A percentile compares a stretch with the other conserved stretches of the same genome.
These are phyloP conservation scores for Rhodotorula glutinis DNA, from an alignment of 1,284 basidiomycete genomes.

Conservation along the genomic window DNA sequence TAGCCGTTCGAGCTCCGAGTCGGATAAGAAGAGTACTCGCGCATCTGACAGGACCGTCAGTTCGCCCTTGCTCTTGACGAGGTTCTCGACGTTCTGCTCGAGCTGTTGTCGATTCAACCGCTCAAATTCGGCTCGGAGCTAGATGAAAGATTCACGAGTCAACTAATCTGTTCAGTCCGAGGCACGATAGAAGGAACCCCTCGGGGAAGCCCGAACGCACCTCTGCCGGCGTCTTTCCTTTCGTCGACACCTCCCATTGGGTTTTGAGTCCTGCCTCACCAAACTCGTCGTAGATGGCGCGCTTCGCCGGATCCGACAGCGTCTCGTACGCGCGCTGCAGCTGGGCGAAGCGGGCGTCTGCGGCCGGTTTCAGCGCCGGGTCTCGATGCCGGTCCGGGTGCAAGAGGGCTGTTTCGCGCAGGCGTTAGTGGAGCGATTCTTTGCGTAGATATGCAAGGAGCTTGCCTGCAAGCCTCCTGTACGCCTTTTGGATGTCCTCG, in stretches of 20 bases:
- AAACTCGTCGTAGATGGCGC: conserved; percentile 72
- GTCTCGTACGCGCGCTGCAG: conserved; percentile 63
- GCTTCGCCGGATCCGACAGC: conserved; percentile 67
- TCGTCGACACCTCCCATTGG: conserved; percentile 52
- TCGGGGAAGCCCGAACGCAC: too few relatives aligned
- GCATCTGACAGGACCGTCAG: conserved; percentile 35
- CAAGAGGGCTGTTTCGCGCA: conserved; percentile 56
- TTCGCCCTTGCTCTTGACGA: conserved; percentile 53
- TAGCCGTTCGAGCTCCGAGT: conserved; percentile 21
- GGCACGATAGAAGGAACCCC: too few relatives aligned
- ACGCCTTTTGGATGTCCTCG: conserved; percentile 36
- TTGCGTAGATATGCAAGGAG: not conserved
- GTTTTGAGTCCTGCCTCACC: conserved; percentile 61
- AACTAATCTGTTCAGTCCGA: not conserved
- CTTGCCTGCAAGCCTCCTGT: conserved; percentile 37
- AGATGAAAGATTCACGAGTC: not conserved
- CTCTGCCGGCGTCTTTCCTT: conserved; percentile 56
- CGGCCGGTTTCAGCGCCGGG: conserved; percentile 58
- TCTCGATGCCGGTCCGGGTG: conserved; percentile 80
- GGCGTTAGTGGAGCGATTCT: not conserved
- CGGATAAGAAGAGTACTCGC: conserved; percentile 28
- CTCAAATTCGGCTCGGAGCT: conserved; percentile 56
- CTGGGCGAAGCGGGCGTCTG: conserved; percentile 65
- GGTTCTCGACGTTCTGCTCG: conserved; percentile 53
- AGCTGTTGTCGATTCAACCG: conserved; percentile 52